Evolutionary conservation across 2,329 filamentous ascomycete species (phyloP).

Genomic region (Didymella arachidicola): DNA sequence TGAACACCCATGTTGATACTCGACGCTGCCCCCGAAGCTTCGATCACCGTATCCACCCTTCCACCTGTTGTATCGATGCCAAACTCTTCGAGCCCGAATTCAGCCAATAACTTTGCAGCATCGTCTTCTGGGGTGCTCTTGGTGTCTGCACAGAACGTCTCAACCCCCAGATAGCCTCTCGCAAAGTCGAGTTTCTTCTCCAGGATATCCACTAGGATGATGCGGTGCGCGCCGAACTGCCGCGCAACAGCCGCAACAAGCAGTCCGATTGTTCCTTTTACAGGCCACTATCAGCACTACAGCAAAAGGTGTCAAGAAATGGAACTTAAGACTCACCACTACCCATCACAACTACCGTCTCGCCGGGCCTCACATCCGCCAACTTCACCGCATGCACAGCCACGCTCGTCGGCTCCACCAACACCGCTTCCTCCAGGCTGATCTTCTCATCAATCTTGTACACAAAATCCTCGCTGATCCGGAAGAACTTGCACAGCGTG

Average conservation of each 20-base stretch:
- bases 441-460: conserved; percentile 85
- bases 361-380: conserved; percentile 78
- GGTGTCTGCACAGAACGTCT: conserved; percentile 73
- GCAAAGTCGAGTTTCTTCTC: conserved; percentile 83
- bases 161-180: conserved; percentile 75
- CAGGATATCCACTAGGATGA: conserved; percentile 92
- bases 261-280: conserved; percentile 80
- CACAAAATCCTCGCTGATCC: conserved; percentile 88
- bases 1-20: conserved; percentile 85
- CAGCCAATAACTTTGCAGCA: conserved; percentile 61
- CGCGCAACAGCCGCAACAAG: conserved; percentile 78
- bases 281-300: background rate
- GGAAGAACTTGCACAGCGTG: conserved; percentile 85
- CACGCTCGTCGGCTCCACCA: conserved; percentile 88
- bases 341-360: conserved; percentile 74
- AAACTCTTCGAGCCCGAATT: conserved; percentile 71
- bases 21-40: conserved; percentile 92
- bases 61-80: conserved; percentile 63
- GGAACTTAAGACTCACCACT: conserved; percentile 54
- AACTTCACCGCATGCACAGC: conserved; percentile 85
- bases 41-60: conserved; percentile 80
- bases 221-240: conserved; percentile 74
- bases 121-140: conserved; percentile 70
- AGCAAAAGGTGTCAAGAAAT: too few relatives aligned
- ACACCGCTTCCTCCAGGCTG: conserved; percentile 85